Base-by-base conservation (phyloP, 2,329 filamentous ascomycete species). In the Colletotrichum filicis region DNA sequence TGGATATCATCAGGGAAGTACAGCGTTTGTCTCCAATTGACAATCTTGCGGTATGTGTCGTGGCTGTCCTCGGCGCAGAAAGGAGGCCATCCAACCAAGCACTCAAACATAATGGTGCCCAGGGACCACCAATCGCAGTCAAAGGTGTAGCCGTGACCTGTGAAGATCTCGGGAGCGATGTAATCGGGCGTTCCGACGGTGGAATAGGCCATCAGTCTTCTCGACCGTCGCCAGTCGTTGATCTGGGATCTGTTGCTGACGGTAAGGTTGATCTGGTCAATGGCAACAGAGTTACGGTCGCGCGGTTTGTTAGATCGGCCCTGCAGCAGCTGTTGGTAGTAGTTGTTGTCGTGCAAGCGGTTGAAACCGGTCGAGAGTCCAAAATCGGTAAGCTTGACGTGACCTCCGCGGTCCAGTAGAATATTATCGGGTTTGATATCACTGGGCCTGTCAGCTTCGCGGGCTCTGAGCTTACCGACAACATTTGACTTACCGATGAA, bases 401-500 rank as follows among this genome's bases (percentile, higher is more conserved):
- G 97, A 66, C 97, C 97, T 71, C 95, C 95, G 71, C 95, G 92
- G 80, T 99, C 97, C 61, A 99, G 91, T 60, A 99, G 89, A 80
- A 99, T 98, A 81, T 99, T 99, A 86, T 99, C 97, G 14, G 97
- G 97, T 84, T 99, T 99, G 87, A 99, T 99, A 80, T 99, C 97
- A 88, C 96, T 97, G 75, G 5, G 65, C 63, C 9, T 8, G 55
- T 75, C 32, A 71, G 74, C 49, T 9, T 7, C 12, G 22, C 16
- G 5, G 16, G 12, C 14, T 24, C n/a, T 1, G 4, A 2, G 8
- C 11, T n/a, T 6, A 14, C 4, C 7, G 9, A 7, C 14, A n/a
- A 11, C 8, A 5, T n/a, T 3, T 19, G 63, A 82, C 92, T 78
- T 88, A 98, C 95, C 97, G 95, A 87, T 99, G 97, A 75, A 99